Conservation (phyloP, 148 eudicot species). For the Limonium bicolor region DNA sequence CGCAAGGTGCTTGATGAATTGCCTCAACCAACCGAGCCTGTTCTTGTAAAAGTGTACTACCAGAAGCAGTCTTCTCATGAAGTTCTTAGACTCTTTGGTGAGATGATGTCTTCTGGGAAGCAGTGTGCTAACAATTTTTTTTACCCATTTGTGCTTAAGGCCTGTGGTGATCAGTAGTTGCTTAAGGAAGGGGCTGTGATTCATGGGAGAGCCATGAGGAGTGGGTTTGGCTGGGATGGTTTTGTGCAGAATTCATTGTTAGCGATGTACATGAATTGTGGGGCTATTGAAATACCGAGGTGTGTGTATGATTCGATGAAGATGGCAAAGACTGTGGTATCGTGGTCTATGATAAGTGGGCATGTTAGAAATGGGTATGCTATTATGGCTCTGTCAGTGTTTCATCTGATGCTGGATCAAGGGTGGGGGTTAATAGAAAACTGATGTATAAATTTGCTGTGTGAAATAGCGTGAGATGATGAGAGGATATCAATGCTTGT, state of each 20-base stretch:
- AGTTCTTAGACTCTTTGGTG: conserved; percentile 8
- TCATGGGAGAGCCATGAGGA: conserved; percentile 10
- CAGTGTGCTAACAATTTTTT: conserved; percentile 26
- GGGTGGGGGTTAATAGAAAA: too few relatives aligned
- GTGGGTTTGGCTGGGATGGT: conserved; percentile 10
- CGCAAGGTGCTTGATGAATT: too few relatives aligned
- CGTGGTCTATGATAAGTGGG: conserved; percentile 18
- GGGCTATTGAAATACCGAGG: conserved; percentile 5
- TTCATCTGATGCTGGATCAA: conserved; percentile 11
- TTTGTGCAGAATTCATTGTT: conserved; percentile 13
- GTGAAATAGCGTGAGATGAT: too few relatives aligned
- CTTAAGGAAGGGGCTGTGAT: conserved; percentile 6
- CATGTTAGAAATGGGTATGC: conserved; percentile 11
- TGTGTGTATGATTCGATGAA: conserved; percentile 3
- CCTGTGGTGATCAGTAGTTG: conserved; percentile 9
- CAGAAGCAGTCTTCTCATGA: conserved; percentile 11
- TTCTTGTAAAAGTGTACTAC: conserved; percentile 9
- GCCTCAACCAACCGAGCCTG: conserved; percentile 17
- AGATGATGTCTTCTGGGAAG: conserved; percentile 16
- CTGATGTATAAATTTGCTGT: too few relatives aligned
- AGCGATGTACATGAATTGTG: conserved; percentile 13
- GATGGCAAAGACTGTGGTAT: conserved; percentile 14
- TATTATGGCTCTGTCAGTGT: conserved; percentile 10
- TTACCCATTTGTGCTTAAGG: conserved; percentile 16
- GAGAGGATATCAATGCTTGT: too few relatives aligned